Base-by-base conservation (phyloP, 2,329 filamentous ascomycete genomes). In the Hymenoscyphus repandus region DNA sequence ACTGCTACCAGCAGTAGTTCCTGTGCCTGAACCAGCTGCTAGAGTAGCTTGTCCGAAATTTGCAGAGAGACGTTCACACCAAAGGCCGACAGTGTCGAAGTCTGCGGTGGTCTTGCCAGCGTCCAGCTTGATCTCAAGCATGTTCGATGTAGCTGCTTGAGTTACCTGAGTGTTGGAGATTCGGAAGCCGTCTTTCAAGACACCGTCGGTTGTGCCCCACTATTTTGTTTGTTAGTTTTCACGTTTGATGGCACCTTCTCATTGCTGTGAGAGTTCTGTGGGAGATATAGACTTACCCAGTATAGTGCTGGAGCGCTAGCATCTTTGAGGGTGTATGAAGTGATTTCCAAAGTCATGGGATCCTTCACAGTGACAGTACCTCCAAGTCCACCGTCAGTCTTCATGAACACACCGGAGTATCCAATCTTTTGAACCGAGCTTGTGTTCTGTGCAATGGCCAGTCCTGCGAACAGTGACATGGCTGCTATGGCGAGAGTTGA, bases 291-390 rank as follows among this genome's bases (percentile, higher is more conserved):
- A 27, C 22, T 27, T 27, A 27, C 22, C 22, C 62, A 64, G 55
- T 64, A 63, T 9, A 64, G 56, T 4, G 59, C 61, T 3, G 62
- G 62, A 5, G 62, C 62, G 18, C 51, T 56, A 47, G 60, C 62
- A 12, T 61, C 58, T 39, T 53, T 50, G 50, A 64, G 61, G 13
- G 51, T 59, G 52, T 63, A 64, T 17, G 43, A 33, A 22, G 49
- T 47, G 48, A 64, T 56, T 17, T 40, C 44, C 44, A 64, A 46
- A n/a, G 59, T 52, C 9, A 33, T 56, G 18, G 59, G 48, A 52
- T 62, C 48, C 38, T 51, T 44, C 18, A 64, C 62, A 13, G 48
- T 58, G 33, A 64, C 47, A 20, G 48, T 54, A 30, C 62, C 62
- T 18, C 53, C 58, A 34, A 64, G 59, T 34, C 62, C 62, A 20